phyloP scores from a whole-genome alignment of 1,284 basidiomycete genomes.

The Puccinia hordei region DNA sequence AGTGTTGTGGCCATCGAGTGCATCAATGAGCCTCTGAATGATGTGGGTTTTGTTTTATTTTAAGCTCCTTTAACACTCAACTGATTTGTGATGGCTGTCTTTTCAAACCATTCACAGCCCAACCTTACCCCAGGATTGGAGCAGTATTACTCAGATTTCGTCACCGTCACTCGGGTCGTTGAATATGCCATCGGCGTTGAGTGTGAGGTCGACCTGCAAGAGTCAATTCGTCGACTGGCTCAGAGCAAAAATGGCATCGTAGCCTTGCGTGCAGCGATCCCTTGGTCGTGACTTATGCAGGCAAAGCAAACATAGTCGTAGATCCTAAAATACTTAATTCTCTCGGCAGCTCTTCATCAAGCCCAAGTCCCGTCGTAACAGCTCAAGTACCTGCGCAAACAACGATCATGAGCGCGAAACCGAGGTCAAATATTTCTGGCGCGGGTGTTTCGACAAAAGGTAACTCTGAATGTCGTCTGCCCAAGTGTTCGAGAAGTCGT shows the following conservation, averaged over 20 bases:
- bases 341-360: not conserved
- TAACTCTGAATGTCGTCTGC: not conserved
- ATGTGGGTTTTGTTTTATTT: constrained; percentile 22
- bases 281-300: constrained; percentile 33
- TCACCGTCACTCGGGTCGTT: constrained; percentile 68
- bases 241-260: constrained; percentile 19
- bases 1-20: constrained; percentile 73
- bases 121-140: constrained; percentile 43
- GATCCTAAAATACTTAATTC: not conserved
- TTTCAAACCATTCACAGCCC: constrained; percentile 20
- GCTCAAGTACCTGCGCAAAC: not conserved
- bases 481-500: not conserved
- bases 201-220: constrained; percentile 50
- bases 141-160: constrained; percentile 72
- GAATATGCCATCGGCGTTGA: constrained; percentile 68
- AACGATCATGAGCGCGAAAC: not conserved
- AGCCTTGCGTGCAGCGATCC: constrained; percentile 32
- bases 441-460: not conserved
- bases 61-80: not conserved
- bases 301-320: constrained; percentile 40
- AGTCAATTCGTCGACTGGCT: not conserved
- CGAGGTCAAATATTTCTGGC: not conserved
- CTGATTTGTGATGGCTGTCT: not conserved
- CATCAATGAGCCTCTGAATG: constrained; percentile 67
- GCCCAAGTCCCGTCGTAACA: not conserved